Evolutionary conservation across 1,284 basidiomycete species (phyloP), one percentile per base, ranked within the genome.

Genomic region (Trichosporon asahii): DNA sequence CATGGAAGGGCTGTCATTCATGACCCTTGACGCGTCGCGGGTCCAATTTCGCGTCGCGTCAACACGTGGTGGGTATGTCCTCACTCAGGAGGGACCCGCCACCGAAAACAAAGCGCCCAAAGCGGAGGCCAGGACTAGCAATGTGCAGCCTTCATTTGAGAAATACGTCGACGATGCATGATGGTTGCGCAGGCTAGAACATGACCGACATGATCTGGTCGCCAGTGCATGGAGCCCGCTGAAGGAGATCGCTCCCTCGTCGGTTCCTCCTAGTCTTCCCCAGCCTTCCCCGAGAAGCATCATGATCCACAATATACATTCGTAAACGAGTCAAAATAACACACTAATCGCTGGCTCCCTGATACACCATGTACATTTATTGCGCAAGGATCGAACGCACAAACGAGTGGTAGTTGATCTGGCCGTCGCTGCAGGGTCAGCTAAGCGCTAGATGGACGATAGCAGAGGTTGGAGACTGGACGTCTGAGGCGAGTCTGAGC

Each of bases 371-470:
- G 29, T 31, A 31, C 67, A 23, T 33, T 37, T 82, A 93, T 86
- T 93, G 91, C 79, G 90, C 91, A 67, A 96, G 88, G 77, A 96
- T 95, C 57, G 93, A 93, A 81, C 93, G 90, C 57, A 96, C 94
- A 79, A 96, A 96, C 23, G 93, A 94, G 83, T 96, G 94, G 84
- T 98, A 98, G 86, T 98, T 96, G 80, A 98, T 90, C 80, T 95
- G 97, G 31, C 95, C 96, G 81, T 98, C 95, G 61, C 95, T 97
- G 78, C 18, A n/a, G 8, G 46, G 25, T 60, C 55, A 69, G 68
- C 46, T 14, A n/a, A n/a, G n/a, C n/a, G n/a, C n/a, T n/a, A n/a
- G n/a, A n/a, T n/a, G n/a, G n/a, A n/a, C n/a, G n/a, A n/a, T n/a
- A n/a, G n/a, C n/a, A n/a, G n/a, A n/a, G n/a, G n/a, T n/a, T n/a